These are phyloP conservation scores for Alternaria triticina DNA, from an alignment of 2,329 filamentous ascomycete genomes.

Conservation along the genomic window DNA sequence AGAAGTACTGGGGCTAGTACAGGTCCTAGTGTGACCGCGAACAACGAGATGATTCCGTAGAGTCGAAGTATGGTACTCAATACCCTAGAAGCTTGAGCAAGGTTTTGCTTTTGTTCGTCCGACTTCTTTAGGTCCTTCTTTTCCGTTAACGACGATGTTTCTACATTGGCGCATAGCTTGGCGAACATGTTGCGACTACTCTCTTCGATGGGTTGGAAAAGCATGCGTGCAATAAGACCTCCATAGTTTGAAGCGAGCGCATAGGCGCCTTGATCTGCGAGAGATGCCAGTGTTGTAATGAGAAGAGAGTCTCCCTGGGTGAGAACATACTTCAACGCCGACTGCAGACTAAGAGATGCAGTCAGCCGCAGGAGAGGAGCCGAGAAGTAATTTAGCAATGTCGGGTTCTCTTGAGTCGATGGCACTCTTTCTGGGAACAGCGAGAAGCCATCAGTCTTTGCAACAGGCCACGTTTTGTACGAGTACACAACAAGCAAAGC, in stretches of 20 bases:
- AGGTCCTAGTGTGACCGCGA: constrained; percentile 75
- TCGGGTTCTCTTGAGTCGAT: constrained; percentile 37
- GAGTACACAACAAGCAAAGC: constrained; percentile 74
- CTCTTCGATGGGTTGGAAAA: constrained; percentile 96
- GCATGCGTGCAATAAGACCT: constrained; percentile 81
- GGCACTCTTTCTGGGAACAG: constrained; percentile 61
- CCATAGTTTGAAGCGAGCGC: constrained; percentile 93
- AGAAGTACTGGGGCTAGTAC: constrained; percentile 76
- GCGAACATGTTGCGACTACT: constrained; percentile 90
- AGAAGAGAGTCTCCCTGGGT: constrained; percentile 95
- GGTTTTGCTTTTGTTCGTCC: constrained; percentile 26
- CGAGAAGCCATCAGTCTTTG: constrained; percentile 69
- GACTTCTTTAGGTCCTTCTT: constrained; percentile 3
- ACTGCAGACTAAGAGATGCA: constrained; percentile 85
- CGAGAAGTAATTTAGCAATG: constrained; percentile 62
- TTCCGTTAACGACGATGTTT: constrained; percentile 16
- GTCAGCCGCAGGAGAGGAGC: constrained; percentile 73
- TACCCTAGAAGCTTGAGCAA: constrained; percentile 55
- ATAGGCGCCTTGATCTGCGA: constrained; percentile 87
- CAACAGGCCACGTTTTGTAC: constrained; percentile 64
- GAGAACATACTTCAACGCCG: constrained; percentile 86
- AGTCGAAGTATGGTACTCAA: constrained; percentile 70
- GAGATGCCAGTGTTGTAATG: constrained; percentile 76
- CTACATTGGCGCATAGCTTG: constrained; percentile 66
- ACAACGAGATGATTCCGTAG: constrained; percentile 76